A percentile compares a stretch with the other conserved stretches of the same genome.
These are phyloP conservation scores for Apocynum venetum DNA, from an alignment of 257 asterid species.

Conservation along the genomic window DNA sequence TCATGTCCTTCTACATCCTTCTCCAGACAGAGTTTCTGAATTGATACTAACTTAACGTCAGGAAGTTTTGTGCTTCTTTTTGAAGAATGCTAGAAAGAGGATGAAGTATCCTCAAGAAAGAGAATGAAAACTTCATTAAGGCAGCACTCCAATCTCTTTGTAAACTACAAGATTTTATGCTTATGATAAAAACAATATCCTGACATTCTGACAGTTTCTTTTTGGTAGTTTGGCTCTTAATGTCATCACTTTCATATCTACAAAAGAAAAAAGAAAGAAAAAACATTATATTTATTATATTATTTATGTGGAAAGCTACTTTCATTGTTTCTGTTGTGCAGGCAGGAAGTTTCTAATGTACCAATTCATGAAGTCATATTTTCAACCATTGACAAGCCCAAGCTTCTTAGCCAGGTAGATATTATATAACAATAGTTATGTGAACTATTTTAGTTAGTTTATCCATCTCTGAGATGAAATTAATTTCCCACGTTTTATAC, in stretches of 20 bases:
- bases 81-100: background rate
- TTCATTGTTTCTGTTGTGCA: conserved; percentile 35
- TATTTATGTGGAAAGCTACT: background rate
- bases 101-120: background rate
- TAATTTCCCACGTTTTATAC: background rate
- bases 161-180: background rate
- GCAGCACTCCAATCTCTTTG: background rate
- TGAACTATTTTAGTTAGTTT: background rate
- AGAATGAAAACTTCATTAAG: background rate
- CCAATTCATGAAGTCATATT: conserved; percentile 77
- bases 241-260: background rate
- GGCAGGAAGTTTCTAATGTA: conserved; percentile 50
- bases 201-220: background rate
- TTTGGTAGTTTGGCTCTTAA: background rate
- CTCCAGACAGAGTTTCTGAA: too few relatives aligned
- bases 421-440: background rate
- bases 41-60: background rate
- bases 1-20: too few relatives aligned
- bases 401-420: conserved; percentile 85
- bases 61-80: background rate
- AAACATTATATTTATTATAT: background rate
- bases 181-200: background rate
- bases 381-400: conserved; percentile 89
- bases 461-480: too few relatives aligned
- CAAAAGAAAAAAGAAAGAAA: background rate